Evolutionary conservation across 352 stramenopile genomes (phyloP), one percentile per base, ranked within the genome.

Genomic region (Phytophthora niederhauseri): DNA sequence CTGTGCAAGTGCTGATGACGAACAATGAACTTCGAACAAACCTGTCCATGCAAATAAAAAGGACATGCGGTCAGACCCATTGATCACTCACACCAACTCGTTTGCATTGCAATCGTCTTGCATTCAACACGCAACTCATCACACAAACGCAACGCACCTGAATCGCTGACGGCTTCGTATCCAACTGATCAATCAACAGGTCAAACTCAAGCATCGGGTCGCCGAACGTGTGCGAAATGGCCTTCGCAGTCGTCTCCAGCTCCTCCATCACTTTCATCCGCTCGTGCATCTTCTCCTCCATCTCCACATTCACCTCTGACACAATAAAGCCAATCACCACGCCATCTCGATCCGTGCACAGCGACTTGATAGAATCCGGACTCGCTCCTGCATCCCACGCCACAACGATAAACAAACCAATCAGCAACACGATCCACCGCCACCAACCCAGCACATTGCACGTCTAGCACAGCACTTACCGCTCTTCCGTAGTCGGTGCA

Each of bases 271-370:
- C 81, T 57, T 91, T 90, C 59, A 94, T 80, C 0, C 82, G 76
- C 70, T 91, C 77, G 12, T 91, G 68, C 26, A 93, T 69, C 64
- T 92, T 92, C 56, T 93, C 86, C 57, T 94, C 83, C 57, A 93
- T 83, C 72, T 93, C 88, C 17, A 90, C 77, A 61, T 96, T 96
- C 58, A 94, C 86, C 64, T 96, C 88, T n/a, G 82, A 88, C 17
- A 92, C 87, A 57, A 96, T 92, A 74, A 96, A 94, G 5, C 88
- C 88, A 71, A 96, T 96, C 38, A 94, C 77, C 2, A 96, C 86
- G 11, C 88, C 88, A 26, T 96, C 86, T 31, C 84, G 81, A 68
- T 96, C 87, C 7, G 83, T 94, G 61, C 85, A 94, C 14, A 96
- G 75, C 71, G 88, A 96, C 48, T 96, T 90, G 59, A 96, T 89